A percentile compares a stretch with the other conserved stretches of the same genome.
Evolutionary conservation across 495 filamentous ascomycete species (phyloP).

Genomic region (Pyrenula massariospora): DNA sequence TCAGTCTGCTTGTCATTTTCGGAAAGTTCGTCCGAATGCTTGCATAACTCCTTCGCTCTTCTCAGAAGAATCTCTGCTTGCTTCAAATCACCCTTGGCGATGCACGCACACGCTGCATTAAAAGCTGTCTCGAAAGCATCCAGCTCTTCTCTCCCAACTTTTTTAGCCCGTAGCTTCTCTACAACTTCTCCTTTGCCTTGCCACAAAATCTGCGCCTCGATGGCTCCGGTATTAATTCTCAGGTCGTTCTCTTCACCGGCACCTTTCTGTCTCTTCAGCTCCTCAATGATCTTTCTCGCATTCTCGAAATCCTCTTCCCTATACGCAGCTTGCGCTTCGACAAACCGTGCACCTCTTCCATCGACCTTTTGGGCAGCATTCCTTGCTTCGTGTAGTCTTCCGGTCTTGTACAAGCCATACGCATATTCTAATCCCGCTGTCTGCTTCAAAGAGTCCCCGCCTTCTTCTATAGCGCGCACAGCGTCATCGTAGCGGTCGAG

Average conservation of each 20-base stretch:
- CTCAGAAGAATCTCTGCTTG: slow-evolving; percentile 71
- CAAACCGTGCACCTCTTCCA: slow-evolving; percentile 60
- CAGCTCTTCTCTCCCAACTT: slow-evolving; percentile 61
- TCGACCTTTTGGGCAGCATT: slow-evolving; percentile 35
- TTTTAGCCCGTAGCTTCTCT: slow-evolving; percentile 28
- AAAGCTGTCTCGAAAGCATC: slow-evolving; percentile 90
- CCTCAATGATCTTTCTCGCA: slow-evolving; percentile 56
- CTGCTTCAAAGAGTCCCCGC: slow-evolving; percentile 54
- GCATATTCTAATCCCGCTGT: slow-evolving; percentile 66
- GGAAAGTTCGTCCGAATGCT: slow-evolving; percentile 67
- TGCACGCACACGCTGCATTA: slow-evolving; percentile 79
- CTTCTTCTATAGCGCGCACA: slow-evolving; percentile 61
- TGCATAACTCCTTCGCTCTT: slow-evolving; percentile 75
- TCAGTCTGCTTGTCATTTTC: slow-evolving; percentile 78
- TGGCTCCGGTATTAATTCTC: slow-evolving; percentile 70
- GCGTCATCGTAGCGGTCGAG: slow-evolving; percentile 91
- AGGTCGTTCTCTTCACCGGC: slow-evolving; percentile 73
- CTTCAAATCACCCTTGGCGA: slow-evolving; percentile 65
- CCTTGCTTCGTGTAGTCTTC: slow-evolving; percentile 60
- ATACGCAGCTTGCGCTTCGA: slow-evolving; percentile 86
- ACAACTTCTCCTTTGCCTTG: slow-evolving; percentile 45
- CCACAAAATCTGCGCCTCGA: slow-evolving; percentile 83
- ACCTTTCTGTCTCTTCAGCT: slow-evolving; percentile 36
- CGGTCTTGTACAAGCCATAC: slow-evolving; percentile 85
- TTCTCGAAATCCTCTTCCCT: slow-evolving; percentile 69